phyloP scores from a whole-genome alignment of 2,329 filamentous ascomycete genomes.

The Alternaria gaisen region DNA sequence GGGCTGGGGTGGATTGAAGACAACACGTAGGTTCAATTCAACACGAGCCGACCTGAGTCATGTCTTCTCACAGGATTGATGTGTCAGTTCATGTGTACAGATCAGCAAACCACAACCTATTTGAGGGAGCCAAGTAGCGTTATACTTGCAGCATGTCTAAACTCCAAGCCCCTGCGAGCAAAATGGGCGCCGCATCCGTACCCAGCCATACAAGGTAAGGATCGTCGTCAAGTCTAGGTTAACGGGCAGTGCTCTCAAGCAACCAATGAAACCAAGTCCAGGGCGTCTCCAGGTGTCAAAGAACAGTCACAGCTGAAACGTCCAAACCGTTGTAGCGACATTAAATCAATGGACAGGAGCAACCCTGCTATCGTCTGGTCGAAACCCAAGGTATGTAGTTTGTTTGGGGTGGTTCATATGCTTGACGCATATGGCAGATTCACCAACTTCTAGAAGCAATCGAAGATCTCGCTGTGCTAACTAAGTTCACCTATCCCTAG shows the following conservation, averaged over 20 bases:
- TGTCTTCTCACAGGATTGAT: constrained; percentile 19
- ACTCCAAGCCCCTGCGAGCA: background rate
- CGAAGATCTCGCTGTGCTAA: constrained; percentile 11
- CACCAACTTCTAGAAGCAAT: constrained; percentile 24
- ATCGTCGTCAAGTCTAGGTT: constrained; percentile 9
- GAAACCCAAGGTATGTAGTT: background rate
- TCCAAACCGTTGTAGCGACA: background rate
- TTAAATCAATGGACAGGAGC: background rate
- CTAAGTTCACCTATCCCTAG: background rate
- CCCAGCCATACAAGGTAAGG: constrained; percentile 1
- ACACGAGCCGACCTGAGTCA: constrained; percentile 15
- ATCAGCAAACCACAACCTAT: constrained; percentile 5
- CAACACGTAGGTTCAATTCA: background rate
- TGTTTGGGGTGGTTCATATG: constrained; percentile 3
- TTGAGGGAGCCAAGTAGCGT: constrained; percentile 1
- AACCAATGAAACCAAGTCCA: background rate
- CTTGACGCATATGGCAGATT: constrained; percentile 12
- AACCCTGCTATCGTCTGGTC: background rate
- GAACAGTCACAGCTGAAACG: background rate
- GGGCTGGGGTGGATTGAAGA: background rate
- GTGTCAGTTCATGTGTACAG: constrained; percentile 8
- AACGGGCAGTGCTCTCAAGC: constrained; percentile 2
- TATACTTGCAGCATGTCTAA: background rate
- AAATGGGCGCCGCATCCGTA: constrained; percentile 1
- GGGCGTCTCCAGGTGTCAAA: background rate